These are phyloP conservation scores for Blastomyces gilchristii DNA, from an alignment of 2,329 filamentous ascomycete species.

Conservation along the genomic window DNA sequence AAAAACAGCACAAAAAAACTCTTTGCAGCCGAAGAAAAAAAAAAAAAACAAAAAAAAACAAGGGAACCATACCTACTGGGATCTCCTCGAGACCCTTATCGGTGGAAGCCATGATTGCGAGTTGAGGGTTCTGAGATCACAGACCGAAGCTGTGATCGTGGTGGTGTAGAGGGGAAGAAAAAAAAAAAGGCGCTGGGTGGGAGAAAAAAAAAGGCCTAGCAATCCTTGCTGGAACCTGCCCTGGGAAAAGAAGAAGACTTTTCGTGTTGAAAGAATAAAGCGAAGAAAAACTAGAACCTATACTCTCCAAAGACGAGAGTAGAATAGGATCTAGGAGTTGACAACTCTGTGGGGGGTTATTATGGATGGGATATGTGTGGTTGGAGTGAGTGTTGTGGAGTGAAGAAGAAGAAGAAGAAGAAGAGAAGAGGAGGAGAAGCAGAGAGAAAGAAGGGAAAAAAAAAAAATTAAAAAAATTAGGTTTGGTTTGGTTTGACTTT, in stretches of 20 bases:
- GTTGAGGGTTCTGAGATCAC: conserved; percentile 48
- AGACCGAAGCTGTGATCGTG: conserved; percentile 66
- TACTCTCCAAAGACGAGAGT: conserved; percentile 27
- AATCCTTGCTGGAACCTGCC: conserved; percentile 23
- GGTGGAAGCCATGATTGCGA: conserved; percentile 90
- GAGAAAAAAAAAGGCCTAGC: conserved; percentile 27
- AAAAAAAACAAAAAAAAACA: neutral
- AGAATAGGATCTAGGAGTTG: conserved; percentile 23
- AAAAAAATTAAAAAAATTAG: neutral
- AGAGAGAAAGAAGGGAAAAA: conserved; percentile 15
- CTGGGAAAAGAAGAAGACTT: conserved; percentile 14
- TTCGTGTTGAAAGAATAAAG: neutral
- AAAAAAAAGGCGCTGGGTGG: conserved; percentile 19
- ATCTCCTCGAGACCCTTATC: conserved; percentile 98
- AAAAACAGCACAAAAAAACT: neutral
- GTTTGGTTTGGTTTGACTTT: neutral
- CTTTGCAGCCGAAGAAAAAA: neutral
- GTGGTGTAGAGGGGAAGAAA: conserved; percentile 11
- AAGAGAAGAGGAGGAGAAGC: conserved; percentile 13
- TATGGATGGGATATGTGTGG: conserved; percentile 11
- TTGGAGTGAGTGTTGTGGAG: conserved; percentile 17
- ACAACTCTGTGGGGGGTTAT: neutral
- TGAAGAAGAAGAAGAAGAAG: neutral
- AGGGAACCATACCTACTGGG: conserved; percentile 65
- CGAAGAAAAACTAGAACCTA: conserved; percentile 27